A percentile compares a stretch with the other conserved stretches of the same genome.
phyloP scores from a whole-genome alignment of 768 basidiomycete species.

The Lentinula aciculospora region DNA sequence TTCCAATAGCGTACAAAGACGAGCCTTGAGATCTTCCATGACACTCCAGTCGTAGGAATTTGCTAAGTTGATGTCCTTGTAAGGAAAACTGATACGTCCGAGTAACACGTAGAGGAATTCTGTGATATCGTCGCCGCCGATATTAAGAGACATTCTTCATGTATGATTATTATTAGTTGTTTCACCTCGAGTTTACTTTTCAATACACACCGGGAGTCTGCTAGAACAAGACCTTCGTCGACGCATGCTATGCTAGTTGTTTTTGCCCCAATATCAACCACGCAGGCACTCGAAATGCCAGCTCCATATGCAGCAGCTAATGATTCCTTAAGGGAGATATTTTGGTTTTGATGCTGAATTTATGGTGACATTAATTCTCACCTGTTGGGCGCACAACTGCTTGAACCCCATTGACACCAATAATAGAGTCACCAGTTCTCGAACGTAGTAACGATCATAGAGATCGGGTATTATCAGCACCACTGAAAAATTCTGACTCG shows the following conservation, averaged over 20 bases:
- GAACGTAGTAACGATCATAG: conserved; percentile 80
- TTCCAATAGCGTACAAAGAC: conserved; percentile 83
- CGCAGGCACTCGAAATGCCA: conserved; percentile 90
- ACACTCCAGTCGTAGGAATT: conserved; percentile 83
- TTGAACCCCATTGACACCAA: conserved; percentile 84
- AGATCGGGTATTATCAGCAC: conserved; percentile 91
- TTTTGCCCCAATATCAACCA: conserved; percentile 89
- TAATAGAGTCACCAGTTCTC: conserved; percentile 68
- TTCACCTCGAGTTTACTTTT: not conserved
- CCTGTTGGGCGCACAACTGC: conserved; percentile 90
- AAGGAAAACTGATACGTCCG: conserved; percentile 81
- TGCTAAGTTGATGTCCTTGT: conserved; percentile 73
- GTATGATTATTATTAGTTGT: not conserved
- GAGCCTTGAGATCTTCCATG: conserved; percentile 86
- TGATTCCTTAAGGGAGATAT: conserved; percentile 57
- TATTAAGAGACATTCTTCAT: conserved; percentile 68
- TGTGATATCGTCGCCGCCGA: conserved; percentile 95
- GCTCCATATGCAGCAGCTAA: conserved; percentile 93
- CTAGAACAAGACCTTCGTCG: conserved; percentile 85
- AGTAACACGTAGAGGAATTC: conserved; percentile 80
- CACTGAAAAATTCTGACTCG: conserved; percentile 71
- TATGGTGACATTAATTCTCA: conserved; percentile 21
- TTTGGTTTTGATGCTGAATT: not conserved
- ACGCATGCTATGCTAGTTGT: conserved; percentile 87
- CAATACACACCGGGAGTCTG: conserved; percentile 72